Conservation (phyloP, 2,329 filamentous ascomycete species). For the Pestalotiopsis fici region DNA sequence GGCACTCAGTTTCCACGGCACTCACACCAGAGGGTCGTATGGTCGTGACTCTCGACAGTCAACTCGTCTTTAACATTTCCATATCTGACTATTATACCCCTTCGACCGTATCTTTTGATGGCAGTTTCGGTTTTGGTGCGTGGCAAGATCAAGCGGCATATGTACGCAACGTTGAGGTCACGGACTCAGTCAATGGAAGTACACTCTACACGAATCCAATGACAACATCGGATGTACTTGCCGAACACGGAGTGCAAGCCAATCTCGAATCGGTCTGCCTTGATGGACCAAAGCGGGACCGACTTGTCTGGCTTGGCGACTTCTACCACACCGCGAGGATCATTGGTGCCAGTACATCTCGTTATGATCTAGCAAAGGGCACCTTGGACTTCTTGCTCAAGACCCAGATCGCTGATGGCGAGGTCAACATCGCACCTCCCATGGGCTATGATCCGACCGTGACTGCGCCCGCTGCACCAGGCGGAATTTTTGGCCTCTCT, state of each 20-base stretch:
- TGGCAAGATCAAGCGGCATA: conserved; percentile 39
- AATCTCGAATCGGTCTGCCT: conserved; percentile 37
- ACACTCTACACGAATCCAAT: conserved; percentile 31
- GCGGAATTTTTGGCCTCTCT: conserved; percentile 4
- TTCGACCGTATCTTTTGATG: conserved; percentile 18
- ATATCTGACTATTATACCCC: conserved; percentile 10
- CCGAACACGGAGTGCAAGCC: conserved; percentile 35
- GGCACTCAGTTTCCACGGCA: conserved; percentile 38
- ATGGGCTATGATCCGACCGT: conserved; percentile 15
- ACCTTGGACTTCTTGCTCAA: conserved; percentile 31
- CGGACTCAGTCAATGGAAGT: conserved; percentile 26
- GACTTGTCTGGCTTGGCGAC: conserved; percentile 42
- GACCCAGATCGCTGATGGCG: conserved; percentile 12
- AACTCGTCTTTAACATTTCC: conserved; percentile 17
- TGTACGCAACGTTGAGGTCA: conserved; percentile 33
- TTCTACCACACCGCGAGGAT: conserved; percentile 41
- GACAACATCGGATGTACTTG: conserved; percentile 25
- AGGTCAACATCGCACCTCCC: conserved; percentile 12
- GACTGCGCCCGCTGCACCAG: background rate
- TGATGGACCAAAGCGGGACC: conserved; percentile 42
- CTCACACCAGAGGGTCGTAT: conserved; percentile 26
- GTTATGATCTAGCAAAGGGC: conserved; percentile 33
- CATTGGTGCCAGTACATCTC: conserved; percentile 33
- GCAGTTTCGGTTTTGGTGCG: conserved; percentile 40
- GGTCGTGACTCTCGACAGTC: conserved; percentile 26